Conservation (phyloP, 177 flowering plant species). For the Telopea speciosissima region DNA sequence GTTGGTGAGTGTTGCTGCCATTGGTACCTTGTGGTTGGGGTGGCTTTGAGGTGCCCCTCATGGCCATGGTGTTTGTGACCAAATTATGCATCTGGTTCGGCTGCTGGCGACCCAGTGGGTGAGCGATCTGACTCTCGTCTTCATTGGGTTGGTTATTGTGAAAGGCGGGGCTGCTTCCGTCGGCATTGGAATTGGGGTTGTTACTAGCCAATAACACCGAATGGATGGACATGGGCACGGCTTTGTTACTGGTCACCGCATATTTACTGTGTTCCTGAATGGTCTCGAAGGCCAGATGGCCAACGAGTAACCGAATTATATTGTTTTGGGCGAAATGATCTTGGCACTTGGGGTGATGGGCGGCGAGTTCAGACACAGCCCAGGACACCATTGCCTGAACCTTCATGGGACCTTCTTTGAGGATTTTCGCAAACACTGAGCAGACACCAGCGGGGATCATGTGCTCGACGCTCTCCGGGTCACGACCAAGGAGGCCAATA, state of each 20-base stretch:
- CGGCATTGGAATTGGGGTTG: background rate
- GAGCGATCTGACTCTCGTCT: constrained; percentile 20
- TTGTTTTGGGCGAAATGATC: constrained; percentile 72
- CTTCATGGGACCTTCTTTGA: constrained; percentile 73
- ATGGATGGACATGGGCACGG: constrained; percentile 38
- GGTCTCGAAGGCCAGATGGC: constrained; percentile 82
- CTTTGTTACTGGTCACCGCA: constrained; percentile 39
- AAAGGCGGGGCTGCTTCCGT: background rate
- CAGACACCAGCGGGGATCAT: constrained; percentile 72
- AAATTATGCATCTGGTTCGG: constrained; percentile 46
- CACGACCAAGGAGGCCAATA: constrained; percentile 60
- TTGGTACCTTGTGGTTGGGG: background rate
- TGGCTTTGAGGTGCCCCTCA: constrained; percentile 16
- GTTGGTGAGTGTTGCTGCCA: background rate
- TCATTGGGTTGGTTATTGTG: background rate
- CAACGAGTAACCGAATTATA: constrained; percentile 55
- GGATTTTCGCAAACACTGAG: constrained; percentile 59
- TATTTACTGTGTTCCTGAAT: constrained; percentile 82
- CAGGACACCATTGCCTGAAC: constrained; percentile 70
- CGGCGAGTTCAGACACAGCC: constrained; percentile 67
- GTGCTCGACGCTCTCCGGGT: constrained; percentile 70
- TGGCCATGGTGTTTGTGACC: constrained; percentile 42
- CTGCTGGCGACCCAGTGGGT: constrained; percentile 30
- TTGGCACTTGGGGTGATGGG: constrained; percentile 63
- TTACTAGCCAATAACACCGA: constrained; percentile 52